Base-by-base conservation (phyloP, 345 rosid genomes). In the Arabidopsis arenosa region DNA sequence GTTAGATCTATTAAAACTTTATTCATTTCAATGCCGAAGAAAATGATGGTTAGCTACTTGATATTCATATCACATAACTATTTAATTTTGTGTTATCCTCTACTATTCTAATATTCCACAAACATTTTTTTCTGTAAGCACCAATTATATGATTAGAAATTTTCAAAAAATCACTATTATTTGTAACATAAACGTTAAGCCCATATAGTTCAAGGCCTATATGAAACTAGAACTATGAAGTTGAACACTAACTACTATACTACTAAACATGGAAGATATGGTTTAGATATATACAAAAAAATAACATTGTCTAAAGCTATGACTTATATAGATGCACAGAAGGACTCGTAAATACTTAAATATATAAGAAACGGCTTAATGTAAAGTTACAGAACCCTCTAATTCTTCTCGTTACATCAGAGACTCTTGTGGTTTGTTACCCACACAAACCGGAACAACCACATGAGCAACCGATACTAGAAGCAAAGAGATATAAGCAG, bases 391-490 rank as follows among this genome's bases (percentile, higher is more conserved):
- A 75, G 35, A 75, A 48, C 35, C 4, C 40, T 66, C 60, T 57
- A 23, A 8, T 39, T 13, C 55, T 49, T 60, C 63, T 60, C 4
- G 9, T n/a, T 60, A 68, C 68, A 67, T 41, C 43, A 76, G 67
- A 75, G 53, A 45, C 65, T 44, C 57, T 35, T 21, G 63, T 61
- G 70, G 64, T 68, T 45, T 49, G 14, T 37, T 28, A 33, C 48
- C 70, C 75, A 56, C 57, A 55, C 57, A 74, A 66, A 66, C 72
- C 4, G 40, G 62, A 59, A 59, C 73, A 66, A 67, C 61, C 72
- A 74, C 78, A 75, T 48, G 74, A 76, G 70, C 69, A 69, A 68
- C 79, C 5, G 11, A 33, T 40, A 73, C 55, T 13, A 52, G 63
- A 73, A 36, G 53, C 58, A 63, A 62, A 69, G 33, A 36, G 23